These are phyloP conservation scores for Trichoderma gracile DNA, from an alignment of 2,329 filamentous ascomycete species.

Conservation along the genomic window DNA sequence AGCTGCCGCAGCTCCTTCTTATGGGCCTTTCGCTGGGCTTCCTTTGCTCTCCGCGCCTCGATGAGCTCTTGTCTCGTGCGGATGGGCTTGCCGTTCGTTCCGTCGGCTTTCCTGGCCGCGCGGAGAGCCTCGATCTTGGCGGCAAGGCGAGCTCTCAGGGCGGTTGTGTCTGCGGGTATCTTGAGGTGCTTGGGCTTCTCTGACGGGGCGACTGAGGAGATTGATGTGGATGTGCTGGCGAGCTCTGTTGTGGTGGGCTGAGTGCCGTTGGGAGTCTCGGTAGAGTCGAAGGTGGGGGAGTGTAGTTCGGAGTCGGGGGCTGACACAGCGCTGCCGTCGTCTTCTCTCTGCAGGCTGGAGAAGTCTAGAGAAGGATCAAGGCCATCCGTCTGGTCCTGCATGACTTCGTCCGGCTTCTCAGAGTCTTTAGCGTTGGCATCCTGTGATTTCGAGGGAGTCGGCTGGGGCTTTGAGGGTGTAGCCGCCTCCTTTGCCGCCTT, in stretches of 20 bases:
- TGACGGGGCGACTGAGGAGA: constrained; percentile 63
- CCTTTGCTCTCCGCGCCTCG: constrained; percentile 82
- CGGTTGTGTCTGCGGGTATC: constrained; percentile 69
- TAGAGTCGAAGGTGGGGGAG: constrained; percentile 59
- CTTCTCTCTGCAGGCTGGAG: constrained; percentile 40
- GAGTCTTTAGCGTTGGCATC: constrained; percentile 1
- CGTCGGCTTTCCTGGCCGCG: constrained; percentile 83
- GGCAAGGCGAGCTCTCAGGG: constrained; percentile 75
- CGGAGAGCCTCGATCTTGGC: constrained; percentile 84
- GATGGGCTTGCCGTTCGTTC: constrained; percentile 72
- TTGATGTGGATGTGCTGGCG: constrained; percentile 65
- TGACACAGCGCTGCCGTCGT: constrained; percentile 49
- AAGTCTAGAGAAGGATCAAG: constrained; percentile 33
- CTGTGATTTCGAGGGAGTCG: constrained; percentile 27
- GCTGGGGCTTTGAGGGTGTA: constrained; percentile 28
- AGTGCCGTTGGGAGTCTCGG: constrained; percentile 43
- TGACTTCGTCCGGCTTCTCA: neutral
- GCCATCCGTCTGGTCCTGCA: neutral
- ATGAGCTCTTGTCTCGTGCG: constrained; percentile 89
- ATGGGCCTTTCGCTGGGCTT: constrained; percentile 79
- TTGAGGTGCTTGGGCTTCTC: constrained; percentile 67
- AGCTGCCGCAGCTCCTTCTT: constrained; percentile 82
- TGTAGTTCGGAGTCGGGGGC: constrained; percentile 53
- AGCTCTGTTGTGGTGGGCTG: constrained; percentile 46
- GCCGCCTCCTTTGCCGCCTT: constrained; percentile 29